These are phyloP conservation scores for Taphrina betulina DNA, from an alignment of 1,139 yeast species.

Conservation along the genomic window DNA sequence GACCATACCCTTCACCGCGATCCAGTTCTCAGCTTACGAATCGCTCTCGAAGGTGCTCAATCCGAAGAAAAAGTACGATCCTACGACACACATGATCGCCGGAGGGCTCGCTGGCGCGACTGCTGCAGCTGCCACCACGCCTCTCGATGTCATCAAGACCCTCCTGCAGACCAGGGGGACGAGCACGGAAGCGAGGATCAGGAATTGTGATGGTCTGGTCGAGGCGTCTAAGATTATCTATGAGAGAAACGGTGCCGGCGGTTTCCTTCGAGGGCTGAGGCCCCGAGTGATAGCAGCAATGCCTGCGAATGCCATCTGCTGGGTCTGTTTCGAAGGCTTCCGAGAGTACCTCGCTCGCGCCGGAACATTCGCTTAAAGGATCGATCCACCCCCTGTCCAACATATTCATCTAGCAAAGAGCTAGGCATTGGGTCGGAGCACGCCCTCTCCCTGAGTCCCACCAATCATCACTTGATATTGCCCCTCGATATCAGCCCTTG, in stretches of 20 bases:
- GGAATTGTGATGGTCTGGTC: constrained; percentile 63
- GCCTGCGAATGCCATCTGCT: constrained; percentile 95
- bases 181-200: constrained; percentile 48
- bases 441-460: too few relatives aligned
- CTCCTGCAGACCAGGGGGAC: constrained; percentile 73
- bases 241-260: constrained; percentile 61
- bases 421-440: too few relatives aligned
- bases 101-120: constrained; percentile 97
- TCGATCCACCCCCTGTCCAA: too few relatives aligned
- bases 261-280: constrained; percentile 79
- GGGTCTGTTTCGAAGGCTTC: constrained; percentile 84
- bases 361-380: not conserved
- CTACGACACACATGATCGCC: constrained; percentile 84
- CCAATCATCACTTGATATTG: too few relatives aligned
- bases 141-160: constrained; percentile 92
- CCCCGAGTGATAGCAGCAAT: constrained; percentile 92
- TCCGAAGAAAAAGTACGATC: constrained; percentile 78
- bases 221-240: constrained; percentile 73
- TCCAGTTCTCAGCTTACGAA: constrained; percentile 92
- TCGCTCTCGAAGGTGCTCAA: constrained; percentile 72
- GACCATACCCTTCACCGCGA: constrained; percentile 93
- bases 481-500: too few relatives aligned
- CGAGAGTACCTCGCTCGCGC: constrained; percentile 18
- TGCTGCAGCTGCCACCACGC: constrained; percentile 95
- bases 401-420: too few relatives aligned